These are phyloP conservation scores for Xylona heveae DNA, from an alignment of 495 filamentous ascomycete species.

Conservation along the genomic window DNA sequence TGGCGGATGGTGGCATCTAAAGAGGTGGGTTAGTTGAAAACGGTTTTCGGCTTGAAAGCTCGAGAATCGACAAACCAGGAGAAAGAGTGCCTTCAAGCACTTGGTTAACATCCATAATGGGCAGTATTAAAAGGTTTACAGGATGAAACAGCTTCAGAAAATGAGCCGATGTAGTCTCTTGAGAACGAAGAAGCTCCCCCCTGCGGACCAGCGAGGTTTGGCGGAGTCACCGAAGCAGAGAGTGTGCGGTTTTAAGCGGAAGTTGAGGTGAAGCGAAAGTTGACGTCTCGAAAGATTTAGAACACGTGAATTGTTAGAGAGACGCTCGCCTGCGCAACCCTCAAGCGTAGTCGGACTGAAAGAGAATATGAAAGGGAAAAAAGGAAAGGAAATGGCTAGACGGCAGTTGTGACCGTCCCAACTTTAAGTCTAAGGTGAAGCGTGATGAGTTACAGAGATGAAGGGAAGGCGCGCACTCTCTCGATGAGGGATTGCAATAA, in stretches of 20 bases:
- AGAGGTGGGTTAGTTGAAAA: constrained; percentile 12
- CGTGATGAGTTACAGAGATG: constrained; percentile 15
- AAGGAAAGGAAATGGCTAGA: constrained; percentile 12
- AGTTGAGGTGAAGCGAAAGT: constrained; percentile 6
- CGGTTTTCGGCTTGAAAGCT: constrained; percentile 6
- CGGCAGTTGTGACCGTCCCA: constrained; percentile 9
- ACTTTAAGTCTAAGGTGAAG: constrained; percentile 7
- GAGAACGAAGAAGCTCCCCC: no score
- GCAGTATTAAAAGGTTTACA: no score
- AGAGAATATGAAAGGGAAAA: constrained; percentile 14
- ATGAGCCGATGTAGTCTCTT: no score
- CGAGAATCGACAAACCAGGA: constrained; percentile 34
- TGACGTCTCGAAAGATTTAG: no score
- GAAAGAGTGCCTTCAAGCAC: constrained; percentile 86
- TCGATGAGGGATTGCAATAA: no score
- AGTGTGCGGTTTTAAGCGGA: no score
- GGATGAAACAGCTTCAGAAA: no score
- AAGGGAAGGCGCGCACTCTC: not conserved
- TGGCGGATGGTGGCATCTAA: constrained; percentile 75
- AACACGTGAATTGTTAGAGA: no score
- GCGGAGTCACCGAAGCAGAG: no score
- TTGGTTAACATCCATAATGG: constrained; percentile 55
- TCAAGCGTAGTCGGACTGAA: constrained; percentile 5
- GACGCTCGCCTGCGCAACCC: no score
- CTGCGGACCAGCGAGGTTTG: no score